A percentile compares a stretch with the other conserved stretches of the same genome.
Conservation (phyloP, 1,284 basidiomycete species). For the Cryptococcus sp. region DNA sequence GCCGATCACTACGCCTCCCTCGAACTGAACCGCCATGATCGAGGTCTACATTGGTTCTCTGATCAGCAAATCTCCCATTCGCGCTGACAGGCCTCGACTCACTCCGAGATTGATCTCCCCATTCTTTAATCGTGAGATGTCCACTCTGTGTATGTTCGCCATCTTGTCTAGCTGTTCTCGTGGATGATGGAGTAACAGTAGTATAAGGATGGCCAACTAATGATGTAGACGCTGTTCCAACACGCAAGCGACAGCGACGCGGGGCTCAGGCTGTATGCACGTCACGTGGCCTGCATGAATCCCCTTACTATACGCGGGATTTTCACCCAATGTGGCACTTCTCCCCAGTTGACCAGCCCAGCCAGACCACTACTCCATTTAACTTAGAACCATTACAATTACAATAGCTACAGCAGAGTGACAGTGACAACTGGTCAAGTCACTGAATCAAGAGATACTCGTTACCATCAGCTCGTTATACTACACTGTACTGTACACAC, state of each 20-base stretch:
- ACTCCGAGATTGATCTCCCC: constrained; percentile 95
- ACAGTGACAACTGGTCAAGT: too few relatives aligned
- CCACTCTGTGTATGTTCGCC: constrained; percentile 49
- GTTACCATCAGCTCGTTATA: too few relatives aligned
- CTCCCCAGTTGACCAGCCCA: too few relatives aligned
- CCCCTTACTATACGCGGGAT: too few relatives aligned
- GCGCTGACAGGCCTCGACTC: constrained; percentile 47
- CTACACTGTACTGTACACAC: too few relatives aligned
- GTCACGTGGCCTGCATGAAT: neutral
- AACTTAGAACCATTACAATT: too few relatives aligned
- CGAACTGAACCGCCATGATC: constrained; percentile 99
- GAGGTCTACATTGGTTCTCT: constrained; percentile 68
- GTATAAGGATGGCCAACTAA: neutral
- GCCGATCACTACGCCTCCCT: constrained; percentile 91
- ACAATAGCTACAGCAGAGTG: too few relatives aligned
- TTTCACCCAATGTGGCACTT: too few relatives aligned
- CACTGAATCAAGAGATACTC: too few relatives aligned
- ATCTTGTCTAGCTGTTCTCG: constrained; percentile 22
- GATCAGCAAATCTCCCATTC: constrained; percentile 2
- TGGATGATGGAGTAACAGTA: neutral
- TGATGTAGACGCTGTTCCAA: neutral
- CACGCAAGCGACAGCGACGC: neutral
- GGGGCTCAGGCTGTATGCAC: neutral
- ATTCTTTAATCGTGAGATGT: constrained; percentile 66
- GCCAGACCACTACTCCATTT: too few relatives aligned